Evolutionary conservation across 2,329 filamentous ascomycete species (phyloP), one percentile per base, ranked within the genome.

Genomic region (Pseudocercospora fijiensis): DNA sequence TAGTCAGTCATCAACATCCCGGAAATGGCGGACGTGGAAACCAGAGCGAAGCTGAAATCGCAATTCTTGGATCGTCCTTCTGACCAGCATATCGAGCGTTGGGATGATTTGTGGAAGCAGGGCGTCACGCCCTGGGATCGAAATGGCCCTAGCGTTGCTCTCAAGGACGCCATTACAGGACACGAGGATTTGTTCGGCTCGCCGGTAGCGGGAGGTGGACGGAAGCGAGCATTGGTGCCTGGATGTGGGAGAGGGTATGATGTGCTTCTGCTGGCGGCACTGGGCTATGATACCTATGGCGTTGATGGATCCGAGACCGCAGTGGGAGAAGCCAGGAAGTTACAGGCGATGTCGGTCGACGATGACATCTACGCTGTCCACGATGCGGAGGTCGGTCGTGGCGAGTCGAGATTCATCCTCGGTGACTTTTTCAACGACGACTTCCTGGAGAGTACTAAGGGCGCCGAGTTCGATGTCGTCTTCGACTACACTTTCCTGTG

Each of bases 161-260:
- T 89, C 30, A 79, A 82, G 37, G 86, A 88, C 66, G 74, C 81
- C 0, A 76, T 88, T 26, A 70, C 76, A 13, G 63, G 67, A 20
- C 64, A 72, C 27, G 47, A 64, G 7, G 66, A 70, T 5, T 33
- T 72, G 30, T 64, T 76, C 13, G 69, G 71, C 2, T 59, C 65
- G 5, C 61, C 73, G 1, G 47, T 68, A n/a, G 61, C 62, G 18
- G 27, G 61, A 13, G 49, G 62, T 30, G 58, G 61, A 71, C 79
- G 76, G 61, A 85, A 84, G 70, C 81, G 80, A 62, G 91, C 88
- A 1, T 80, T 96, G 8, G 89, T 96, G 0, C 90, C 92, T 0
- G 92, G 91, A 4, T 96, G 92, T 76, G 92, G 92, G 0, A 84
- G 85, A 53, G 92, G 92, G 4, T 89, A 95, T 73, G 92, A 96